Evolutionary conservation across 2,329 filamentous ascomycete species (phyloP).

Genomic region (Pseudocercospora fijiensis): DNA sequence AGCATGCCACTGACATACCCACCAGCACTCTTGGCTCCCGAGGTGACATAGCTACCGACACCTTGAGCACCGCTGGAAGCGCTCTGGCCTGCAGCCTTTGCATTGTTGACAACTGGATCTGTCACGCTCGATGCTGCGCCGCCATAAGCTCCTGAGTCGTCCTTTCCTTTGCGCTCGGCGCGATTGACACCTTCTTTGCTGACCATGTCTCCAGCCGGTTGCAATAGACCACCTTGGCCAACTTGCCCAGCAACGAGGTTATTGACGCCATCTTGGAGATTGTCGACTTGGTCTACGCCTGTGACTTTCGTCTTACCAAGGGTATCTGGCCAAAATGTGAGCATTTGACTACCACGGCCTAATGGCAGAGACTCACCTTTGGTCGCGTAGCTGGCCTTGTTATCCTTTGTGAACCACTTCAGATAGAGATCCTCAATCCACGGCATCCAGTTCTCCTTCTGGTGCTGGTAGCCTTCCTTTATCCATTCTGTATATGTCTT

Average conservation of each 20-base stretch:
- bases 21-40: conserved; percentile 37
- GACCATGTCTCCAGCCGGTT: conserved; percentile 61
- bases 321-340: conserved; percentile 50
- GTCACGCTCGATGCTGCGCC: conserved; percentile 41
- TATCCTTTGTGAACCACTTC: conserved; percentile 71
- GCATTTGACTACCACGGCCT: neutral
- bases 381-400: conserved; percentile 70
- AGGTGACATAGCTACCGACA: conserved; percentile 31
- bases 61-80: conserved; percentile 29
- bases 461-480: conserved; percentile 65
- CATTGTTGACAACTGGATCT: conserved; percentile 33
- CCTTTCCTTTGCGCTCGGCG: conserved; percentile 63
- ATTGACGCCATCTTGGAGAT: conserved; percentile 66
- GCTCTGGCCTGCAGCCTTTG: conserved; percentile 32
- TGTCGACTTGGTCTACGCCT: conserved; percentile 65
- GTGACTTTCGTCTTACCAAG: conserved; percentile 70
- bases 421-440: conserved; percentile 75
- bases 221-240: conserved; percentile 65
- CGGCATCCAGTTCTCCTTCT: conserved; percentile 74
- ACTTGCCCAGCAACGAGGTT: conserved; percentile 62
- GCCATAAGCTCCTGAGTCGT: conserved; percentile 57
- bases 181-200: conserved; percentile 67
- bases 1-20: conserved; percentile 37
- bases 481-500: conserved; percentile 54
- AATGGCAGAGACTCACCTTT: conserved; percentile 55